Evolutionary conservation across 495 filamentous ascomycete species (phyloP), one percentile per base, ranked within the genome.

Genomic region (Evernia prunastri): DNA sequence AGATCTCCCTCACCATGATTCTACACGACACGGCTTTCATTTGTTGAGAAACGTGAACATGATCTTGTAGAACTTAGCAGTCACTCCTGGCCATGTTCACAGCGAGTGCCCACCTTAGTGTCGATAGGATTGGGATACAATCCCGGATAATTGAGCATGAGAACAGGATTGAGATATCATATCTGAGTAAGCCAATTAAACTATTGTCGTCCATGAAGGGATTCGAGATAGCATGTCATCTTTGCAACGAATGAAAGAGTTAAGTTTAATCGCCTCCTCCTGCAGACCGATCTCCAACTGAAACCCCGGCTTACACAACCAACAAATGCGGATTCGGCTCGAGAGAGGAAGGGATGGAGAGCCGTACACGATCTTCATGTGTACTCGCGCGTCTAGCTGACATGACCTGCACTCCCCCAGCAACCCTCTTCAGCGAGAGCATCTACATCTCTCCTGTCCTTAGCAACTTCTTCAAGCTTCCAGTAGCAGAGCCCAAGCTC

Each of bases 271-370:
- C 49, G 18, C 23, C n/a, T 43, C 39, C 3, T 40, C 23, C 37
- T 31, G 29, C 18, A 56, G 11, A 12, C 29, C 20, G 23, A 25
- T 33, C 12, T 17, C 2, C 36, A 33, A 13, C 8, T n/a, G 45
- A 39, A 31, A 27, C 45, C 33, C 17, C 23, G 36, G 37, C 45
- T 13, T 15, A 31, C 36, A 13, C 15, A 11, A 20, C 36, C 5
- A 47, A n/a, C n/a, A 33, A 25, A 9, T 17, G 39, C 5, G 43
- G n/a, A 49, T 63, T 33, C 65, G 66, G 67, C 63, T 61, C 57
- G 49, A 66, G 66, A 66, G 65, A 61, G 64, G 47, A 64, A 68
- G 63, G 66, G 72, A 70, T 67, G 66, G 45, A 59, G 59, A 61
- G 63, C 57, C 59, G n/a, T 36, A 33, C 37, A 59, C 57, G 31